These are phyloP conservation scores for Emiliania huxleyi DNA, from an alignment of 78 protist genomes.

Conservation along the genomic window DNA sequence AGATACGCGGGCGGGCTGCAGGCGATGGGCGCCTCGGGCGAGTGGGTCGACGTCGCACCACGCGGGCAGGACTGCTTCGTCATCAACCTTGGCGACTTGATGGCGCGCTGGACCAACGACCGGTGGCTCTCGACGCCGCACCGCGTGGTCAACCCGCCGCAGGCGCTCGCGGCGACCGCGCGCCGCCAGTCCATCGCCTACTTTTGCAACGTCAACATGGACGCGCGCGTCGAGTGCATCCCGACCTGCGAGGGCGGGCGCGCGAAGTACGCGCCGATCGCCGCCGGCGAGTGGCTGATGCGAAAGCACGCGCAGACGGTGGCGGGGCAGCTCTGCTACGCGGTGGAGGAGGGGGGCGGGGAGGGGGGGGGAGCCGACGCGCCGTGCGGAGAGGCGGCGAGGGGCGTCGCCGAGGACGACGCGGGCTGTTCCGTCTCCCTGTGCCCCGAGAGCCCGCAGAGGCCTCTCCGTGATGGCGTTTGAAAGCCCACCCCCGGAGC, in stretches of 20 bases:
- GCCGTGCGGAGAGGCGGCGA: too few relatives aligned
- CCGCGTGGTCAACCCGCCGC: constrained; percentile 1
- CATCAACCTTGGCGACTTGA: constrained; percentile 20
- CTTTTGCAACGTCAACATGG: neutral
- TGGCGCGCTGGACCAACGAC: constrained; percentile 13
- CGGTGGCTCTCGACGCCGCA: constrained; percentile 9
- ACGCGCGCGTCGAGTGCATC: neutral
- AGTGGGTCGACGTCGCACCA: neutral
- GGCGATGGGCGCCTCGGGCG: neutral
- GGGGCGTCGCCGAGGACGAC: too few relatives aligned
- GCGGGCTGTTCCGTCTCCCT: too few relatives aligned
- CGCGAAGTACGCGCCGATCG: neutral
- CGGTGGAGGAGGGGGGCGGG: too few relatives aligned
- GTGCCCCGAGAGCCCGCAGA: too few relatives aligned
- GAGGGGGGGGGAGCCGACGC: too few relatives aligned
- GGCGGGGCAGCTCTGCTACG: neutral
- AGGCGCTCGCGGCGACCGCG: neutral
- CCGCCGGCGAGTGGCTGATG: neutral
- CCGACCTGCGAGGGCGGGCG: neutral
- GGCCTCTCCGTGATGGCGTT: too few relatives aligned
- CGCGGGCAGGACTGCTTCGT: neutral
- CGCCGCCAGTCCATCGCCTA: neutral
- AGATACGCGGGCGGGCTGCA: neutral
- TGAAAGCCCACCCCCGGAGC: too few relatives aligned
- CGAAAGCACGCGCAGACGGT: neutral